Conservation (phyloP, 371 early-diverging fungal species). For the Syncephalastrum monosporum region DNA sequence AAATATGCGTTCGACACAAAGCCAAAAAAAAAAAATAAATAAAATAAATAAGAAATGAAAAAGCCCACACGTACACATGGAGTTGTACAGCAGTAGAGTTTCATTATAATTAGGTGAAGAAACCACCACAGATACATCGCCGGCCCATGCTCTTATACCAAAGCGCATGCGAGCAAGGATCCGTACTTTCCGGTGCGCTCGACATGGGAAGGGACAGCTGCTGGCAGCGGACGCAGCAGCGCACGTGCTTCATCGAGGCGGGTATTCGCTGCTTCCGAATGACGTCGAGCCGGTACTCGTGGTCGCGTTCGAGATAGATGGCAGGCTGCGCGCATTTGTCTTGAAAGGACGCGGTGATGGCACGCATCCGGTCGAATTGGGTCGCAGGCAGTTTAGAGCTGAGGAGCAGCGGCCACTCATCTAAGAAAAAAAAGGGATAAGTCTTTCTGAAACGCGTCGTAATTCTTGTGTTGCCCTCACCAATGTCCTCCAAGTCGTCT, state of each 20-base stretch:
- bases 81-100: too few relatives aligned
- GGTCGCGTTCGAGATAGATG: constrained; percentile 32
- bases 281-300: constrained; percentile 25
- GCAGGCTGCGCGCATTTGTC: constrained; percentile 39
- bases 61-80: too few relatives aligned
- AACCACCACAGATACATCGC: constrained; percentile 43
- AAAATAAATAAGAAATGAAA: too few relatives aligned
- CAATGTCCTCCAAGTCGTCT: constrained; percentile 4
- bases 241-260: constrained; percentile 13
- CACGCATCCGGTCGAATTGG: constrained; percentile 12
- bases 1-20: too few relatives aligned
- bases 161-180: constrained; percentile 29
- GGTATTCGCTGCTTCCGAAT: constrained; percentile 34
- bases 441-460: not conserved
- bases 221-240: constrained; percentile 31
- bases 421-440: not conserved
- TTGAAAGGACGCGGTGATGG: constrained; percentile 22
- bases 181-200: constrained; percentile 5
- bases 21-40: too few relatives aligned
- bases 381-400: constrained; percentile 14
- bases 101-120: constrained; percentile 20
- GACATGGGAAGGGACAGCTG: constrained; percentile 21
- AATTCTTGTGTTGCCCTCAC: not conserved
- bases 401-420: constrained; percentile 13
- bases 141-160: constrained; percentile 38